phyloP scores from a whole-genome alignment of 495 filamentous ascomycete genomes.

The Rusavskia elegans region DNA sequence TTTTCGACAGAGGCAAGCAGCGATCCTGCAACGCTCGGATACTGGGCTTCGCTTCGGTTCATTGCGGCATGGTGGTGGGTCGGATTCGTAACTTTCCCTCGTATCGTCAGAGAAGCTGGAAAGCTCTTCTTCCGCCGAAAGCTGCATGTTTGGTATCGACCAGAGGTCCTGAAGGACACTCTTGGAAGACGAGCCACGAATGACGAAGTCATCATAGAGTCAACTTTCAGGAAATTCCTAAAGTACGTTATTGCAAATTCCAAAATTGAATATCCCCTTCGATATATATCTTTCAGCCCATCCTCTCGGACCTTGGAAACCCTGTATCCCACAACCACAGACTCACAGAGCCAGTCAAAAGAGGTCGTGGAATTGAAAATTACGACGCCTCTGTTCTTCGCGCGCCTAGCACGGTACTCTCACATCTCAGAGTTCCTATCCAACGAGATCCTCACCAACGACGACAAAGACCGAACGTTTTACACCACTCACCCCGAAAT shows the following conservation, averaged over 20 bases:
- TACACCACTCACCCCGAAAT: conserved; percentile 30
- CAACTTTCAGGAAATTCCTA: no score
- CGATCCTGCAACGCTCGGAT: conserved; percentile 29
- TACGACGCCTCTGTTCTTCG: conserved; percentile 44
- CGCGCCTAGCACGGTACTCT: conserved; percentile 35
- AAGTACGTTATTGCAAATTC: no score
- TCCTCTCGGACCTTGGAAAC: conserved; percentile 3
- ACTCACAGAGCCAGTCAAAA: not conserved
- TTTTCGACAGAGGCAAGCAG: conserved; percentile 29
- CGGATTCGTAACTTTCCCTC: conserved; percentile 43
- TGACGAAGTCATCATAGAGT: conserved; percentile 14
- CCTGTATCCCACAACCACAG: not conserved
- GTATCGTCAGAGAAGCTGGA: conserved; percentile 41
- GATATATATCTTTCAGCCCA: conserved; percentile 31
- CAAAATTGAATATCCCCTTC: conserved; percentile 14
- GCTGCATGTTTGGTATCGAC: conserved; percentile 40
- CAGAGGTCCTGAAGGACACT: conserved; percentile 35
- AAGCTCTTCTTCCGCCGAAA: conserved; percentile 34
- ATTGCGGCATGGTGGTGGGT: conserved; percentile 44
- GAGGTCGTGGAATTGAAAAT: conserved; percentile 32
- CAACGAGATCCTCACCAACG: conserved; percentile 19
- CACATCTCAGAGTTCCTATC: conserved; percentile 34
- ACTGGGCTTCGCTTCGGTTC: conserved; percentile 27
- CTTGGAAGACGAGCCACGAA: conserved; percentile 30
- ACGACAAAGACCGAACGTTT: conserved; percentile 32